Conservation (phyloP, 371 early-diverging fungal genomes). For the Haplosporangium sp. region DNA sequence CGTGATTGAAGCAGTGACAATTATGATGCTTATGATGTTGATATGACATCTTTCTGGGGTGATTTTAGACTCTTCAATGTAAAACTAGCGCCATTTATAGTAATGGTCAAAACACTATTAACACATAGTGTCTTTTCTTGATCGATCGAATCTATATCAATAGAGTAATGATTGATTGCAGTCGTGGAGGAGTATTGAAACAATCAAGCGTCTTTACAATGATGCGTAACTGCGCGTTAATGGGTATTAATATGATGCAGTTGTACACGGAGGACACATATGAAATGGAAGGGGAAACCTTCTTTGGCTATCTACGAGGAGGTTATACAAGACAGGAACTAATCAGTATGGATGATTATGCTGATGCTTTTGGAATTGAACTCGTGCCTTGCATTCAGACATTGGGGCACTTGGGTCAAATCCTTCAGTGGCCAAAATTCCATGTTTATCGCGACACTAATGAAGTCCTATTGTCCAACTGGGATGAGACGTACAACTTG, state of each 20-base stretch:
- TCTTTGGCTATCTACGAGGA: conserved; percentile 88
- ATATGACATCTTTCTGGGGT: background rate
- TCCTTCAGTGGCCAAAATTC: conserved; percentile 90
- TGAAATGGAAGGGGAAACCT: conserved; percentile 80
- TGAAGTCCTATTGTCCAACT: conserved; percentile 79
- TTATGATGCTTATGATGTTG: conserved; percentile 11
- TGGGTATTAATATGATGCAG: conserved; percentile 88
- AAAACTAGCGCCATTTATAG: background rate
- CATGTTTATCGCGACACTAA: conserved; percentile 80
- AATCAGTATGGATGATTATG: conserved; percentile 80
- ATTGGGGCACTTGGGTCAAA: conserved; percentile 89
- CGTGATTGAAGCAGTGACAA: conserved; percentile 4
- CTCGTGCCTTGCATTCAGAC: conserved; percentile 93
- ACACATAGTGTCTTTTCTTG: background rate
- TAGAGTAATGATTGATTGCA: conserved; percentile 89
- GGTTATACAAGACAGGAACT: conserved; percentile 79
- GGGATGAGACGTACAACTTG: conserved; percentile 83
- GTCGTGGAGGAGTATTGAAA: conserved; percentile 81
- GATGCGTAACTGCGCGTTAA: conserved; percentile 78
- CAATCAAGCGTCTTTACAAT: conserved; percentile 71
- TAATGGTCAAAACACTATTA: background rate
- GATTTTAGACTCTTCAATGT: background rate
- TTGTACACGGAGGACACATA: conserved; percentile 93
- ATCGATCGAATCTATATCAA: background rate
- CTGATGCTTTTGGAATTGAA: conserved; percentile 85